Evolutionary conservation across 2,329 filamentous ascomycete species (phyloP), one percentile per base, ranked within the genome.

Genomic region (Calonectria hawksworthii): DNA sequence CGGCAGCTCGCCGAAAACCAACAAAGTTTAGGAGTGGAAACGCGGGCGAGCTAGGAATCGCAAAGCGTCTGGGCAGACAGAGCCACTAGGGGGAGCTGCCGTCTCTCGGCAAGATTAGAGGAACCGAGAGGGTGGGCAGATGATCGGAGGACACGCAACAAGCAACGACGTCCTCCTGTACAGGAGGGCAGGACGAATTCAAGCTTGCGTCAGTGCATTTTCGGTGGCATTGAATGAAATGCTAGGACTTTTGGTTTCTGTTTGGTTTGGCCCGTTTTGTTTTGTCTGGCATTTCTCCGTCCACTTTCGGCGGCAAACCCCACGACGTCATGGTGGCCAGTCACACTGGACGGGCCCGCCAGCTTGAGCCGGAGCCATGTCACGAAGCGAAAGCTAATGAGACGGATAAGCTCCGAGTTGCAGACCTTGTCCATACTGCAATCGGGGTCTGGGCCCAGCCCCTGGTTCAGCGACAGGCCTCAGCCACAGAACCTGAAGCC

Each of bases 401-500:
- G 13, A 41, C 56, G 56, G 56, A 61, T 61, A 61, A 61, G 34
- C 34, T 61, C 56, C 56, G 56, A 61, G 56, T 38, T 61, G 56
- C 56, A 61, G 54, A 30, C 56, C 56, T n/a, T 61, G 56, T 61
- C 56, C 56, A 61, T 36, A 61, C 38, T 61, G 56, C n/a, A 34
- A 34, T 28, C 32, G 13, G 23, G 52, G 67, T 69, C 67, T 69
- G 52, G 51, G n/a, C 51, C 65, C 47, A 30, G 5, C 26, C 67
- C 65, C 47, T 51, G 34, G 32, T 56, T 30, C 36, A 32, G 23
- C 34, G 64, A 64, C n/a, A 50, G 56, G 44, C 41, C 67, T 70
- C 66, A 73, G 70, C 67, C 70, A 70, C 67, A 63, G 38, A 65
- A 72, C 30, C 54, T 70, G 47, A 73, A 77, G 68, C 63, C 54